Evolutionary conservation across 768 basidiomycete genomes (phyloP).

Genomic region (Naganishia kalamii): DNA sequence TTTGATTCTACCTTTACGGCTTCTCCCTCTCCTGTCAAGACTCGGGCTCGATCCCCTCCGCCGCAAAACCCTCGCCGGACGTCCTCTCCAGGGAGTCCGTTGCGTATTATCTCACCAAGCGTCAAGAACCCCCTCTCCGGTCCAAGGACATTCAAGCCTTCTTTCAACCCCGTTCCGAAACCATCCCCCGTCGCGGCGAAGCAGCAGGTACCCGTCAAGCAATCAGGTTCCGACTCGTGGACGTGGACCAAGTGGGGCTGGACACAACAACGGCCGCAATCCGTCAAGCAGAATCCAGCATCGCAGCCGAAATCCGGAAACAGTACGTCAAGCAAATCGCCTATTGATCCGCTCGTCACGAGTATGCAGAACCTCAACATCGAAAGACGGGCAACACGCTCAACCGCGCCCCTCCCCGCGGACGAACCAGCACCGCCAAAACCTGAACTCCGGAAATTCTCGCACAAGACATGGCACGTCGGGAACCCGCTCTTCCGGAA

Average conservation of each 20-base stretch:
- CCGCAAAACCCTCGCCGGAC: too few relatives aligned
- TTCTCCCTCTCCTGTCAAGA: neutral
- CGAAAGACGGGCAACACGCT: too few relatives aligned
- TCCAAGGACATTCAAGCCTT: neutral
- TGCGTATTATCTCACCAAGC: neutral
- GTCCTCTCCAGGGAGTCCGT: neutral
- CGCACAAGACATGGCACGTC: slow-evolving; percentile 24
- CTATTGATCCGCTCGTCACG: neutral
- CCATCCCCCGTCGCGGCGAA: neutral
- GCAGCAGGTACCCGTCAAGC: neutral
- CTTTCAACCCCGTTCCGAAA: neutral
- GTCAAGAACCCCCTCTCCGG: neutral
- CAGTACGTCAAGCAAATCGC: too few relatives aligned
- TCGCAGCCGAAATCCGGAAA: neutral
- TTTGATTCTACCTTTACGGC: neutral
- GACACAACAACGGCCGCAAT: neutral
- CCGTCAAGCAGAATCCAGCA: neutral
- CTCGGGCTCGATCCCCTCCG: too few relatives aligned
- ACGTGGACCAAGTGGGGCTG: neutral
- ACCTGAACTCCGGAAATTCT: slow-evolving; percentile 15
- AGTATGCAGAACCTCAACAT: neutral
- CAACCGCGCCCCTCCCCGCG: too few relatives aligned
- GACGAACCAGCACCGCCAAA: neutral
- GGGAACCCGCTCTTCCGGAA: neutral
- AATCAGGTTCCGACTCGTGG: neutral